Percentiles rank a stretch among this genome's conserved stretches.
Conservation (phyloP, 1,139 yeast genomes). For the Meyerozyma smithsonii region DNA sequence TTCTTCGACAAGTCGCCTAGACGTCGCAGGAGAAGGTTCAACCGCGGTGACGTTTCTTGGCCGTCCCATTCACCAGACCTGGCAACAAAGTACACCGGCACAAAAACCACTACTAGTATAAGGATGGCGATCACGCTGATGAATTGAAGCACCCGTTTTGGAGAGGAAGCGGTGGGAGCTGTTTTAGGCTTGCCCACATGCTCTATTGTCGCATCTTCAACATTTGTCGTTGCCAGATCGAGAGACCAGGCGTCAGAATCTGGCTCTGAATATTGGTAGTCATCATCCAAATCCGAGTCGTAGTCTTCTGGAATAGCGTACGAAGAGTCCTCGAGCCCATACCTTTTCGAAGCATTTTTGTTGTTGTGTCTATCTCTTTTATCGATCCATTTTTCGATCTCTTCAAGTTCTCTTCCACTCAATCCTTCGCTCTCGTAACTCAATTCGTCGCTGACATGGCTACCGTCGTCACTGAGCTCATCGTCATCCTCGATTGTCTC, state of each 20-base stretch:
- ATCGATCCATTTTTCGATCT: neutral
- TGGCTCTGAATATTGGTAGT: neutral
- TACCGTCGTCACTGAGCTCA: neutral
- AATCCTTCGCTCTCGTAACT: neutral
- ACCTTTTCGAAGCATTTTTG: no score
- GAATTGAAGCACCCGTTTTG: neutral
- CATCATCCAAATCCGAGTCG: neutral
- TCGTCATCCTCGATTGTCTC: neutral
- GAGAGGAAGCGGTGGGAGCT: neutral
- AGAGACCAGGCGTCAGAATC: neutral
- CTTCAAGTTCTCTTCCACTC: neutral
- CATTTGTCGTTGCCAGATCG: neutral
- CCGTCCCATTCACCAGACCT: neutral
- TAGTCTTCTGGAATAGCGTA: neutral
- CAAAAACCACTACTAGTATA: neutral
- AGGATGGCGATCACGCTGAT: neutral
- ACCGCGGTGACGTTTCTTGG: neutral
- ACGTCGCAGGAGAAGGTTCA: neutral
- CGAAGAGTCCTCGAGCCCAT: neutral
- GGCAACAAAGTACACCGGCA: neutral
- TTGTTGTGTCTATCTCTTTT: no score
- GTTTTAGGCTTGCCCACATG: neutral
- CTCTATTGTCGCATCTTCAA: neutral
- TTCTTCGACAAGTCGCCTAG: constrained; percentile 9
- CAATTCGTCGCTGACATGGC: neutral